phyloP scores from a whole-genome alignment of 2,329 filamentous ascomycete genomes.

The Penicillium psychrosexuale region DNA sequence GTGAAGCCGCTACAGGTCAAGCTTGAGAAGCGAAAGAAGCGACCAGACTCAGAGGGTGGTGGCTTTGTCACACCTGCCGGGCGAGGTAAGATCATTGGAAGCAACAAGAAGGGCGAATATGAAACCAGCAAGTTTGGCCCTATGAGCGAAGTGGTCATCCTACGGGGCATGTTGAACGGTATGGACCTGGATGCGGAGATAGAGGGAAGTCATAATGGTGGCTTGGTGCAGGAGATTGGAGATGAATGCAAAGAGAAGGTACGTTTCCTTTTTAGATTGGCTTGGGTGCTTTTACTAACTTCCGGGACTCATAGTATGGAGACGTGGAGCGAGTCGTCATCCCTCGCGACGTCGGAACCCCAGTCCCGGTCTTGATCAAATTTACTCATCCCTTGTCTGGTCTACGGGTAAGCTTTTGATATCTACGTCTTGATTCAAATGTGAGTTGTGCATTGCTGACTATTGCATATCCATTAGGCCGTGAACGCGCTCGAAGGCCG shows the following conservation, averaged over 20 bases:
- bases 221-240: conserved; percentile 88
- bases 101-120: conserved; percentile 55
- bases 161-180: conserved; percentile 80
- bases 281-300: conserved; percentile 1
- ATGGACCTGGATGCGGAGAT: conserved; percentile 80
- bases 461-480: conserved; percentile 53
- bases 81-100: conserved; percentile 77
- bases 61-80: conserved; percentile 68
- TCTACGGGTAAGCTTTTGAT: conserved; percentile 63
- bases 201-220: conserved; percentile 55
- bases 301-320: conserved; percentile 61
- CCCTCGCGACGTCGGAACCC: conserved; percentile 55
- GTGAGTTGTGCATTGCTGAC: conserved; percentile 1
- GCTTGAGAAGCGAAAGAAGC: conserved; percentile 80
- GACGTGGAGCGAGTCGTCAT: conserved; percentile 77
- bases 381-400: conserved; percentile 85
- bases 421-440: background rate
- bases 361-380: conserved; percentile 78
- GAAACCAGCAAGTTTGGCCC: conserved; percentile 59
- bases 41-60: conserved; percentile 72
- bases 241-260: conserved; percentile 85
- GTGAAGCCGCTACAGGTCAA: conserved; percentile 78
- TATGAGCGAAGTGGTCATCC: conserved; percentile 78
- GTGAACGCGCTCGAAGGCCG: conserved; percentile 86
- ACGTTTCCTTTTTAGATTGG: conserved; percentile 7